Percentiles rank a stretch among this genome's conserved stretches.
Conservation (phyloP, 129 eudicot species). For the Helianthus annuus region HanXRQr2.0-SUNRISE NC_035441.2:26816435-26816934, state of each 20-base stretch:
- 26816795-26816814: conserved; percentile 30
- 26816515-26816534: too few relatives aligned
- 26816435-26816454: too few relatives aligned
- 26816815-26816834: conserved; percentile 21
- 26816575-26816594: too few relatives aligned
- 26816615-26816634: conserved; percentile 3
- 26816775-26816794: conserved; percentile 26
- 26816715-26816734: conserved; percentile 2
- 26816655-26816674: conserved; percentile 23
- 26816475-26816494: too few relatives aligned
- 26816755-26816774: conserved; percentile 34
- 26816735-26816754: conserved; percentile 30
- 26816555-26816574: too few relatives aligned
- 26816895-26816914: conserved; percentile 2
- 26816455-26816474: too few relatives aligned
- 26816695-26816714: too few relatives aligned
- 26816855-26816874: conserved; percentile 30
- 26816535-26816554: too few relatives aligned
- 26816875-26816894: conserved; percentile 18
- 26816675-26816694: background rate
- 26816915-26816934: conserved; percentile 21
- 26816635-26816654: conserved; percentile 1
- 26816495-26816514: too few relatives aligned
- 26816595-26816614: background rate
- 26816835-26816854: conserved; percentile 31